phyloP scores from a whole-genome alignment of 257 asterid species.

The Primulina tabacum region DNA sequence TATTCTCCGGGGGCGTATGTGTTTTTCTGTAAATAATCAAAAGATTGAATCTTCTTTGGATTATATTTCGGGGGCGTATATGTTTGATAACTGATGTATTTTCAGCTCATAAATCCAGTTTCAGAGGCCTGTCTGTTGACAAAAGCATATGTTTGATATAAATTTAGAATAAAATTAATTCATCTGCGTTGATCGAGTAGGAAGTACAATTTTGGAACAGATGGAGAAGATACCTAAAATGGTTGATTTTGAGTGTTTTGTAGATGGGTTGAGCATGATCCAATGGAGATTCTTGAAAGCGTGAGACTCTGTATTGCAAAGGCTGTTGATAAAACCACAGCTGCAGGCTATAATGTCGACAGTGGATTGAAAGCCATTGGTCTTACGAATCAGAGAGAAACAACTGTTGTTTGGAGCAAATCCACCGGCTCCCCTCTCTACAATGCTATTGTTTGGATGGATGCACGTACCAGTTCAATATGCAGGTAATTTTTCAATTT shows the following conservation, averaged over 20 bases:
- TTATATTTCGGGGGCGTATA: neutral
- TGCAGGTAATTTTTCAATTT: constrained; percentile 55
- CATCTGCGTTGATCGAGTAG: neutral
- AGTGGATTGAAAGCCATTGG: constrained; percentile 92
- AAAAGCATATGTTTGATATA: neutral
- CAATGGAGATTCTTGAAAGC: constrained; percentile 87
- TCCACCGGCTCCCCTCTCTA: constrained; percentile 86
- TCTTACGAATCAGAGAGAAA: constrained; percentile 94
- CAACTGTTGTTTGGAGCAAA: constrained; percentile 95
- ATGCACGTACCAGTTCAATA: constrained; percentile 77
- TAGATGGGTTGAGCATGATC: constrained; percentile 99
- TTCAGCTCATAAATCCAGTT: too few species aligned
- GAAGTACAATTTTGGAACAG: neutral
- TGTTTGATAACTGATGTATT: neutral
- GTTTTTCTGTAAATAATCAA: neutral
- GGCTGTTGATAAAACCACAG: constrained; percentile 87
- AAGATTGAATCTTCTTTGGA: constrained; percentile 20
- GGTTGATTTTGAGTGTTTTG: constrained; percentile 16
- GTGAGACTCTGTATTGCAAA: constrained; percentile 69
- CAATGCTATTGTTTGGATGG: constrained; percentile 99
- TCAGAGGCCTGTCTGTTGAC: neutral
- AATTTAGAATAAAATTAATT: too few species aligned
- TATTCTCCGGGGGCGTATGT: neutral
- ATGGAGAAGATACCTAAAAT: neutral
- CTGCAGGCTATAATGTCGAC: constrained; percentile 74